Base-by-base conservation (phyloP, 495 filamentous ascomycete genomes). In the Apiosordaria backusii region DNA sequence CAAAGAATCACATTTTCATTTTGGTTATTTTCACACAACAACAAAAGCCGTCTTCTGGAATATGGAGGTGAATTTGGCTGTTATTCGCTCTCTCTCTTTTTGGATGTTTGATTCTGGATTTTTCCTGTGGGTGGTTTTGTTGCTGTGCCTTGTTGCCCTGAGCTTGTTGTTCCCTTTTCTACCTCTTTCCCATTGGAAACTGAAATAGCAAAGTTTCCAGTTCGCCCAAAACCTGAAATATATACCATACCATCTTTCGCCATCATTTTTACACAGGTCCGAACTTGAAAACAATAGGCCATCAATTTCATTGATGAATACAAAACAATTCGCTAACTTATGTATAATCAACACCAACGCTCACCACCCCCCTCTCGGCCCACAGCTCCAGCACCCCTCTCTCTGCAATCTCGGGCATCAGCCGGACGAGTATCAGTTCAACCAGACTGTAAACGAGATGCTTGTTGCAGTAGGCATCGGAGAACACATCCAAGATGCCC, bases 391-490 rank as follows among this genome's bases (percentile, higher is more conserved):
- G 77, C 10, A 92, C 85, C 50, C 88, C 87, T 71, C 84, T 87
- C 68, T 92, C 90, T 29, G 85, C 84, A 70, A 98, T 70, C 82
- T 99, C 95, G 26, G 95, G 95, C 61, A 97, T 82, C 35, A 97
- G 76, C 70, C 88, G 85, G 45, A 90, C 86, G 16, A 99, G 79
- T 0, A 96, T 65, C 62, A 91, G 78, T 76, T 98, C 95, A 50
- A 97, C 70, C 50, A 92, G 81, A 23, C 83, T 80, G 69, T 94
- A 96, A 54, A 93, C 75, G 10, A 99, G 77, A 75, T 98, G 93
- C 77, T 90, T 94, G 79, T 97, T 98, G 74, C 90, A 86, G 77
- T 96, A 97, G 13, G 83, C 83, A 75, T 96, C 91, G 2, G 83
- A 83, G 71, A 96, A 90, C 18, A 91, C 78, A 69, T 92, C 89